Conservation (phyloP, 208 protist species). For the Crithidia expoeki region DNA sequence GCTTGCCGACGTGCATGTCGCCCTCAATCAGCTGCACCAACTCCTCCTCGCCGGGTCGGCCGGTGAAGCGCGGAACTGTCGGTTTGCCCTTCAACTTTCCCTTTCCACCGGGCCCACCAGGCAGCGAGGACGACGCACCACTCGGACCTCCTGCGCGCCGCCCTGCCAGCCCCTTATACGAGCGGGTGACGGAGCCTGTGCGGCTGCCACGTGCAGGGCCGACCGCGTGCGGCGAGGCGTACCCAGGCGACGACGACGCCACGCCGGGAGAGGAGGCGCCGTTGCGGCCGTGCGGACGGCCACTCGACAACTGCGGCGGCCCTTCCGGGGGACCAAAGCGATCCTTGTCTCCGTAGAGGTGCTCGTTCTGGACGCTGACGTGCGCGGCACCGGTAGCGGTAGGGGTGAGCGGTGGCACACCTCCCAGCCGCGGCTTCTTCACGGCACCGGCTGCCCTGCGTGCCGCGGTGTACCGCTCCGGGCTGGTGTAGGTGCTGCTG, state of each 20-base stretch:
- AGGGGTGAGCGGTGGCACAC: neutral
- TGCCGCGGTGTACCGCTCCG: neutral
- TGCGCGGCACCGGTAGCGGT: slow-evolving; percentile 1
- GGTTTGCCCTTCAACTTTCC: slow-evolving; percentile 18
- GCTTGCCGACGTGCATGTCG: slow-evolving; percentile 79
- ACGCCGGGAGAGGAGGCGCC: neutral
- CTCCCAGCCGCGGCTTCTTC: slow-evolving; percentile 22
- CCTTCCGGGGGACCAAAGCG: slow-evolving; percentile 74
- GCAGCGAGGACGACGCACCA: neutral
- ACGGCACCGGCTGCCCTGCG: neutral
- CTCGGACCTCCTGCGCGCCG: neutral
- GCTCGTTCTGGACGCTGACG: slow-evolving; percentile 45
- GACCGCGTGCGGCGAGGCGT: slow-evolving; percentile 1
- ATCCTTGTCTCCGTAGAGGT: slow-evolving; percentile 81
- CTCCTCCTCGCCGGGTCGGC: slow-evolving; percentile 80
- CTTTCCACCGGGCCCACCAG: neutral
- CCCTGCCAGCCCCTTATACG: neutral
- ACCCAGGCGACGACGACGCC: neutral
- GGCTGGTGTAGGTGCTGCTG: slow-evolving; percentile 7
- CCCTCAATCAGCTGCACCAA: slow-evolving; percentile 83
- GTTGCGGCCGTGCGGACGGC: slow-evolving; percentile 3
- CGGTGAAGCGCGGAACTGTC: slow-evolving; percentile 51
- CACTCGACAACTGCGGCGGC: slow-evolving; percentile 15
- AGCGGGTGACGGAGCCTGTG: slow-evolving; percentile 11
- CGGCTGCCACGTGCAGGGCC: slow-evolving; percentile 1